phyloP scores from a whole-genome alignment of 2,329 filamentous ascomycete species.

The Coniochaeta sp. region DNA sequence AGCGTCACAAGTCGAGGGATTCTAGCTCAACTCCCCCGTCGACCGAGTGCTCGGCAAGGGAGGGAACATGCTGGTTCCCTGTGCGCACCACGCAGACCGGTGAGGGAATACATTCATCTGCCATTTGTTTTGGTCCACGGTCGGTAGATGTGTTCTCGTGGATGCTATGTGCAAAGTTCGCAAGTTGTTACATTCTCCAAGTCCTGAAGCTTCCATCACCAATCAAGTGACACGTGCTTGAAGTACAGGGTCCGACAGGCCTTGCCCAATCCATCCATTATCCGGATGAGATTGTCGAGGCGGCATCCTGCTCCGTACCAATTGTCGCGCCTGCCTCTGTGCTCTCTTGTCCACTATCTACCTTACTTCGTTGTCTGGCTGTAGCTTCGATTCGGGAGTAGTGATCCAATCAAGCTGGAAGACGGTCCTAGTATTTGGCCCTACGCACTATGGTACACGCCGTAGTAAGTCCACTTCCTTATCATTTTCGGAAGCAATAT shows the following conservation, averaged over 20 bases:
- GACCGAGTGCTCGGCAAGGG: neutral
- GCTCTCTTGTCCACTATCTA: too few relatives aligned
- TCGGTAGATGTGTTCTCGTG: neutral
- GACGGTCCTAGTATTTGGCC: too few relatives aligned
- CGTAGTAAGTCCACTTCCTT: too few relatives aligned
- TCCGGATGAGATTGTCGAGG: neutral
- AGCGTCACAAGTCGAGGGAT: neutral
- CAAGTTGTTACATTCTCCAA: neutral
- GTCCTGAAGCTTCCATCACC: neutral
- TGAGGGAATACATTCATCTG: neutral
- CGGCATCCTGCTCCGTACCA: too few relatives aligned
- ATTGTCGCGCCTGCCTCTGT: too few relatives aligned
- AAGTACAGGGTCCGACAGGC: neutral
- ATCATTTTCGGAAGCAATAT: too few relatives aligned
- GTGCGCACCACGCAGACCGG: neutral
- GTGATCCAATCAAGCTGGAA: too few relatives aligned
- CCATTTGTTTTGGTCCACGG: neutral
- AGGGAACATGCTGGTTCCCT: neutral
- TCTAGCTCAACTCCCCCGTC: neutral
- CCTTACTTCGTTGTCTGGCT: too few relatives aligned
- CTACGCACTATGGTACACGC: too few relatives aligned
- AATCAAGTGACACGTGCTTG: slow-evolving; percentile 5
- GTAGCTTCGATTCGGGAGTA: too few relatives aligned
- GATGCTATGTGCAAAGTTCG: neutral
- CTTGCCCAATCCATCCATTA: neutral